Conservation (phyloP, 495 filamentous ascomycete genomes). For the Trypethelium eluteriae region DNA sequence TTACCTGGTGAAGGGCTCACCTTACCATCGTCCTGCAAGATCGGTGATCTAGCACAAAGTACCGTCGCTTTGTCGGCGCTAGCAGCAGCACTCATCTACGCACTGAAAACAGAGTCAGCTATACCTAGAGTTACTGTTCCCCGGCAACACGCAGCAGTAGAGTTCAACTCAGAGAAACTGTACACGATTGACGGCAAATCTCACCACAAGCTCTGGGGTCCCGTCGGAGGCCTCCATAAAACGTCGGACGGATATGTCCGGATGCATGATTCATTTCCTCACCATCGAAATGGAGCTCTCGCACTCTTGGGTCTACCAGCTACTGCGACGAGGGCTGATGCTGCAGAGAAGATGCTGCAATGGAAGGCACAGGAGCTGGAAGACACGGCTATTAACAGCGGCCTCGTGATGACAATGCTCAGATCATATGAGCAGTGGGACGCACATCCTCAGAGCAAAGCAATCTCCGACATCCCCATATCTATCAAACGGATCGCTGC, state of each 20-base stretch:
- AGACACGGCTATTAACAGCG: constrained; percentile 25
- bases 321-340: constrained; percentile 30
- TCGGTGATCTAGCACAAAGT: constrained; percentile 40
- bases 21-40: constrained; percentile 41
- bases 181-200: constrained; percentile 34
- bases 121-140: constrained; percentile 33
- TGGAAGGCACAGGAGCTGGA: constrained; percentile 40
- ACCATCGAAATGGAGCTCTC: constrained; percentile 37
- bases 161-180: constrained; percentile 42
- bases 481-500: constrained; percentile 29
- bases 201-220: constrained; percentile 29
- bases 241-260: constrained; percentile 42
- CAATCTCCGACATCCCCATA: constrained; percentile 38
- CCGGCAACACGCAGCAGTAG: constrained; percentile 36
- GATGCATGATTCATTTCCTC: constrained; percentile 40
- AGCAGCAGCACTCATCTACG: constrained; percentile 35
- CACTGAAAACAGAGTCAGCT: constrained; percentile 21
- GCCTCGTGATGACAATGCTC: constrained; percentile 37
- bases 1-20: constrained; percentile 22
- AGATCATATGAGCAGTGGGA: constrained; percentile 40
- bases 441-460: constrained; percentile 34
- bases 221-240: constrained; percentile 40
- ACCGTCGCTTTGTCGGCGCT: constrained; percentile 40
- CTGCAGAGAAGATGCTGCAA: constrained; percentile 27
- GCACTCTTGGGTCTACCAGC: constrained; percentile 32